phyloP scores from a whole-genome alignment of 345 rosid genomes.

The Hypericum perforatum region DNA sequence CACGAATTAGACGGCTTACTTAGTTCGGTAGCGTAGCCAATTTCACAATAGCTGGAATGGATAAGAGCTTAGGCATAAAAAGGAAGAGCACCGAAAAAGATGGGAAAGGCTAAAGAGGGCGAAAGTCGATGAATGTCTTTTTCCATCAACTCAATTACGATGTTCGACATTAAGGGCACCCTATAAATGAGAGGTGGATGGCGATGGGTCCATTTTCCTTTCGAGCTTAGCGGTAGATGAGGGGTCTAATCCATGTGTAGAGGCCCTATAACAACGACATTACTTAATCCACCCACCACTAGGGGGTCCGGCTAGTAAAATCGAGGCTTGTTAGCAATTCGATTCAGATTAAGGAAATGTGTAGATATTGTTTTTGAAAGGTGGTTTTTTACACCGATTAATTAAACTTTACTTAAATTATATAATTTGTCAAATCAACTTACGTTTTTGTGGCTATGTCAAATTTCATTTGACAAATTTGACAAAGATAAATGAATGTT shows the following conservation, averaged over 20 bases:
- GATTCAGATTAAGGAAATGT: no score
- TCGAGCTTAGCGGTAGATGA: slow-evolving; percentile 4
- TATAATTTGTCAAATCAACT: no score
- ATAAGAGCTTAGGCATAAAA: not conserved
- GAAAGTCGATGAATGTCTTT: slow-evolving; percentile 8
- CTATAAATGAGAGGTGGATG: not conserved
- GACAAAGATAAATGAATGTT: no score
- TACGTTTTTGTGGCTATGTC: no score
- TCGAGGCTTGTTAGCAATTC: no score
- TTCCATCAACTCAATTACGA: slow-evolving; percentile 6
- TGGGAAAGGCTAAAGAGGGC: not conserved
- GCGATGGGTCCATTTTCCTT: not conserved
- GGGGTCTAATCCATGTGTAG: slow-evolving; percentile 1
- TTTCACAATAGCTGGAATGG: no score
- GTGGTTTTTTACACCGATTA: no score
- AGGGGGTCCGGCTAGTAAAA: not conserved
- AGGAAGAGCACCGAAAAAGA: not conserved
- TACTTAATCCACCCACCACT: not conserved
- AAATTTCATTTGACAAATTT: no score
- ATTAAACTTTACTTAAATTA: no score
- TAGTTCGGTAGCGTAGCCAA: no score
- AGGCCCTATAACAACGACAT: not conserved
- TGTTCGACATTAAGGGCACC: not conserved
- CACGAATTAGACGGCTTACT: no score
- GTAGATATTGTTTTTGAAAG: no score